Conservation (phyloP, 2,329 filamentous ascomycete genomes). For the Lasiodiplodia citricola region DNA sequence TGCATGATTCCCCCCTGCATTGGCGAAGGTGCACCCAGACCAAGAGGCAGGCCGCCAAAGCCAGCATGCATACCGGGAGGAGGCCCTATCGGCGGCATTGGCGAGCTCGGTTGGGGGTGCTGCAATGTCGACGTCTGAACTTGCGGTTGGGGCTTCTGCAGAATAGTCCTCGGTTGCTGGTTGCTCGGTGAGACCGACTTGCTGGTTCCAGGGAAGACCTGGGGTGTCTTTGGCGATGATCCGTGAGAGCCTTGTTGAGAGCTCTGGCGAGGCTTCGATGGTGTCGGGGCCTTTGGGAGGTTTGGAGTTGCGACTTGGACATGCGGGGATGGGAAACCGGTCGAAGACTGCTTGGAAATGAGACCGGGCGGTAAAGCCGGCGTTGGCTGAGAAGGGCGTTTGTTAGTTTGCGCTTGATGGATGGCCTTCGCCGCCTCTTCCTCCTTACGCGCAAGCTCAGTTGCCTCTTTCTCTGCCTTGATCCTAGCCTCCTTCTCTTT, state of each 20-base stretch:
- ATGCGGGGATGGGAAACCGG: slow-evolving; percentile 75
- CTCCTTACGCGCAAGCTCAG: slow-evolving; percentile 46
- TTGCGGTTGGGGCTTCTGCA: slow-evolving; percentile 62
- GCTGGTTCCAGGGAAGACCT: slow-evolving; percentile 53
- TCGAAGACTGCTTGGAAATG: slow-evolving; percentile 57
- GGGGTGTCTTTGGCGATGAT: slow-evolving; percentile 72
- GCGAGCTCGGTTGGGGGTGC: slow-evolving; percentile 64
- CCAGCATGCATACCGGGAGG: slow-evolving; percentile 63
- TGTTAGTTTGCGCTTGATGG: slow-evolving; percentile 36
- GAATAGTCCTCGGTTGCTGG: slow-evolving; percentile 70
- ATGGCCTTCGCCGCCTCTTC: slow-evolving; percentile 45
- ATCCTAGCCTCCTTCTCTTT: slow-evolving; percentile 65
- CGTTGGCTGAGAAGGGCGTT: slow-evolving; percentile 46
- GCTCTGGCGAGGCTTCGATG: slow-evolving; percentile 74
- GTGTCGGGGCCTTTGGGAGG: slow-evolving; percentile 81
- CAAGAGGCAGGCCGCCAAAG: slow-evolving; percentile 52
- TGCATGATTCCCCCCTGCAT: slow-evolving; percentile 21
- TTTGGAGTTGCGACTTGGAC: slow-evolving; percentile 79
- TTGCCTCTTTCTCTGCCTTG: slow-evolving; percentile 49
- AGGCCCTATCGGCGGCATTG: slow-evolving; percentile 67
- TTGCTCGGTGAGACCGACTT: slow-evolving; percentile 65
- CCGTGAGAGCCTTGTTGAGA: slow-evolving; percentile 79
- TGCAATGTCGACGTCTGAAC: slow-evolving; percentile 49
- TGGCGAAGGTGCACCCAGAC: slow-evolving; percentile 49
- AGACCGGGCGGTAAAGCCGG: slow-evolving; percentile 59